These are phyloP conservation scores for Hypoxylon sp. DNA, from an alignment of 2,329 filamentous ascomycete species.

Conservation along the genomic window DNA sequence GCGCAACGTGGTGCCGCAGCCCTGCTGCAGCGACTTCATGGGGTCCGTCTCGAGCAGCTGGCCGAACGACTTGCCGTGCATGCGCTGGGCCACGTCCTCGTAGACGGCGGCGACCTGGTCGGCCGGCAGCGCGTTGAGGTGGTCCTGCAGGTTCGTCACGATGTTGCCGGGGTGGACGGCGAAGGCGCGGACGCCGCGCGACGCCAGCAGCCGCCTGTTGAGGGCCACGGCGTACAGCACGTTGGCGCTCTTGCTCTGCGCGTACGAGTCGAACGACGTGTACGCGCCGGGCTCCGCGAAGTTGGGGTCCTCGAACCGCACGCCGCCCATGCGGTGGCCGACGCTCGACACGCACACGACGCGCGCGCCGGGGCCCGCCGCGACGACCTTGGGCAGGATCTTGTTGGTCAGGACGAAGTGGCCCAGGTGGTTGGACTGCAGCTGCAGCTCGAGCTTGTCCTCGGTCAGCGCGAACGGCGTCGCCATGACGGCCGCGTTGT, in stretches of 20 bases:
- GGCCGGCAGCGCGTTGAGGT: slow-evolving; percentile 27
- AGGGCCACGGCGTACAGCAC: slow-evolving; percentile 52
- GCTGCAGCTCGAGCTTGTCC: slow-evolving; percentile 47
- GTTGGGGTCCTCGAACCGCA: slow-evolving; percentile 44
- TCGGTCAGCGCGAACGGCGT: slow-evolving; percentile 44
- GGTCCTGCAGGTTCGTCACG: slow-evolving; percentile 38
- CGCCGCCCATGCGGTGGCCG: slow-evolving; percentile 34
- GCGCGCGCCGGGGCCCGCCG: slow-evolving; percentile 31
- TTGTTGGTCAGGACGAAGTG: slow-evolving; percentile 46
- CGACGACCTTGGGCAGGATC: slow-evolving; percentile 40
- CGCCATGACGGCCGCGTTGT: slow-evolving; percentile 54
- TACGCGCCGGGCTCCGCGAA: slow-evolving; percentile 44
- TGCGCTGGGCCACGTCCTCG: slow-evolving; percentile 35
- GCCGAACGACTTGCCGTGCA: slow-evolving; percentile 40
- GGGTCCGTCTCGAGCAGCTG: slow-evolving; percentile 23
- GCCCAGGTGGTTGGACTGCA: slow-evolving; percentile 48
- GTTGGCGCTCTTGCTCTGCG: slow-evolving; percentile 56
- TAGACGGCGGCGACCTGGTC: slow-evolving; percentile 27
- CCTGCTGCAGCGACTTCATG: slow-evolving; percentile 51
- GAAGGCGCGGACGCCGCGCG: slow-evolving; percentile 47
- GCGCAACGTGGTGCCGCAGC: slow-evolving; percentile 52
- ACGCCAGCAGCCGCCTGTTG: slow-evolving; percentile 40
- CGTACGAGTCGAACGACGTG: slow-evolving; percentile 50
- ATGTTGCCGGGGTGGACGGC: slow-evolving; percentile 51
- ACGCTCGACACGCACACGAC: slow-evolving; percentile 38